Evolutionary conservation across 352 stramenopile species (phyloP).

Genomic region (Pythium pyrilobum): DNA sequence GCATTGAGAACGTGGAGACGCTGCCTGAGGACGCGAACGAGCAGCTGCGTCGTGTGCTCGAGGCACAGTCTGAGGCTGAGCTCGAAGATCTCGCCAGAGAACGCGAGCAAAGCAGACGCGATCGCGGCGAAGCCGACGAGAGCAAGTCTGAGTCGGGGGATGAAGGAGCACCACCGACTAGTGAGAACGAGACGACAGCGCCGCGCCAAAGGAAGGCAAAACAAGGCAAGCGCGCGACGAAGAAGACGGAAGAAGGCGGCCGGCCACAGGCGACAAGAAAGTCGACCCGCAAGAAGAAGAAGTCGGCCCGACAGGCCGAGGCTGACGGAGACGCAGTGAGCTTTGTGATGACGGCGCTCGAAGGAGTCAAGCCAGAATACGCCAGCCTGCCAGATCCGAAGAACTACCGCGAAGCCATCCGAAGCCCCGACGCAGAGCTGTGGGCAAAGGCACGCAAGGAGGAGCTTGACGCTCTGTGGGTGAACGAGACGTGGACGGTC

Average conservation of each 20-base stretch:
- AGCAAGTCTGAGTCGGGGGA: neutral
- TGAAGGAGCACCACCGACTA: neutral
- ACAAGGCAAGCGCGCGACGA: too few relatives aligned
- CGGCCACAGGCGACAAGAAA: too few relatives aligned
- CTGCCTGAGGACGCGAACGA: constrained; percentile 10
- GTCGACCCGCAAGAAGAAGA: neutral
- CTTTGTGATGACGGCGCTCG: neutral
- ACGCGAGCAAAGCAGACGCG: neutral
- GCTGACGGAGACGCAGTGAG: neutral
- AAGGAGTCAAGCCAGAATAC: neutral
- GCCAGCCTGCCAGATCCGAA: constrained; percentile 1
- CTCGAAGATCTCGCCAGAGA: constrained; percentile 5
- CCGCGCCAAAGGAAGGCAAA: too few relatives aligned
- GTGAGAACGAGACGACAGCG: neutral
- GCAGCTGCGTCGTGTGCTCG: constrained; percentile 1
- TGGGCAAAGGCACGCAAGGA: neutral
- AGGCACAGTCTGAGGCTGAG: neutral
- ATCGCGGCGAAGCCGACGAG: neutral
- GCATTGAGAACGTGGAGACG: constrained; percentile 13
- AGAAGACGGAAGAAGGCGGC: too few relatives aligned
- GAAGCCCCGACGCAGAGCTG: neutral
- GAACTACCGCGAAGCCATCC: neutral
- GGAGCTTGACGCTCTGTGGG: neutral
- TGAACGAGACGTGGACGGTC: neutral
- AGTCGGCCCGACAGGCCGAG: neutral